phyloP scores from a whole-genome alignment of 2,329 filamentous ascomycete species.

The Diaporthe longicolla region DNA sequence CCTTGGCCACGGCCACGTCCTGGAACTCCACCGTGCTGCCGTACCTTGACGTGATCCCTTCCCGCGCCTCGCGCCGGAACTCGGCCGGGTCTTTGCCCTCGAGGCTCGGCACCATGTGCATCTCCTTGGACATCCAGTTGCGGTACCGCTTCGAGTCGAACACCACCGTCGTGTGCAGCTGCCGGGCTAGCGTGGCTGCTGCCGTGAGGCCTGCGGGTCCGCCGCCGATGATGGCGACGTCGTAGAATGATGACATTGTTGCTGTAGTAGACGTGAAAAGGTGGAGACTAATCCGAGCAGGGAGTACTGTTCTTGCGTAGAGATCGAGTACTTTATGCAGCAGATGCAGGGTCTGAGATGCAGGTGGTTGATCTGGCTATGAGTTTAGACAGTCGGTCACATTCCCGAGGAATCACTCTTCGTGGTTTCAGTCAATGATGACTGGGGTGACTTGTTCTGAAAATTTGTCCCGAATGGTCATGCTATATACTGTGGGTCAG shows the following conservation, averaged over 20 bases:
- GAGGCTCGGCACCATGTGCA: conserved; percentile 61
- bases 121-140: conserved; percentile 61
- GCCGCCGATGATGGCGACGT: conserved; percentile 64
- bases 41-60: conserved; percentile 54
- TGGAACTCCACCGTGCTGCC: conserved; percentile 51
- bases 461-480: conserved; percentile 14
- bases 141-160: conserved; percentile 66
- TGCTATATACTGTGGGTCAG: conserved; percentile 30
- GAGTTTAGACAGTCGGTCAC: not conserved
- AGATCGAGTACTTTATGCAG: no score
- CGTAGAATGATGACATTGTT: conserved; percentile 23
- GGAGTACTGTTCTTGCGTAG: not conserved
- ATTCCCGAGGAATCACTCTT: not conserved
- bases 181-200: conserved; percentile 63
- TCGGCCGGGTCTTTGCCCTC: conserved; percentile 55
- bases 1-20: conserved; percentile 46
- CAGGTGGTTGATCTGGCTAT: not conserved
- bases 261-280: not conserved
- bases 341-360: not conserved
- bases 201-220: conserved; percentile 67
- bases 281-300: not conserved
- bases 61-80: conserved; percentile 53
- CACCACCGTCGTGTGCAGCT: conserved; percentile 61
- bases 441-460: conserved; percentile 1
- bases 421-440: not conserved